A percentile compares a stretch with the other conserved stretches of the same genome.
Conservation (phyloP, 768 basidiomycete genomes). For the Boletus patriciae region DNA sequence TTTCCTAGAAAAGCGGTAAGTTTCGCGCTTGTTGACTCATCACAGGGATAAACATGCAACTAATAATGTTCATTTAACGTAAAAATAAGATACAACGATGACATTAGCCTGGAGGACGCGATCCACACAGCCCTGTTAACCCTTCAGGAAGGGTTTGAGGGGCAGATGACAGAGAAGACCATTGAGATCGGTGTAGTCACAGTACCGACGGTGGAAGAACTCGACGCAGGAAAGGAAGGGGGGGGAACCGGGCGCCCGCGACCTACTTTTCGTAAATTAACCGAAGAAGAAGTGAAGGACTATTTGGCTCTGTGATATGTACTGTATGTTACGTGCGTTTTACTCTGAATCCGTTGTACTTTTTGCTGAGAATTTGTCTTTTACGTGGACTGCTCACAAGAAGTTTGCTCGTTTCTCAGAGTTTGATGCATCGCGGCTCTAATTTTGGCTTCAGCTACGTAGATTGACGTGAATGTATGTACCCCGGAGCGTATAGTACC, state of each 20-base stretch:
- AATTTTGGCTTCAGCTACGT: conserved; percentile 7
- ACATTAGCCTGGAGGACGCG: conserved; percentile 97
- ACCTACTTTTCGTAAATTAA: conserved; percentile 92
- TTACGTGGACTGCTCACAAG: conserved; percentile 8
- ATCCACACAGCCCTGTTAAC: conserved; percentile 98
- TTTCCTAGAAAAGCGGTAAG: conserved; percentile 96
- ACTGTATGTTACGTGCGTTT: conserved; percentile 33
- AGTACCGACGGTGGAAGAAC: conserved; percentile 66
- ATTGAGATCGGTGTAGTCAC: conserved; percentile 98
- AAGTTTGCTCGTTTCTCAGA: conserved; percentile 2
- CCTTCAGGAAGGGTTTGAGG: conserved; percentile 98
- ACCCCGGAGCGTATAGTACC: conserved; percentile 10
- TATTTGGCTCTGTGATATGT: conserved; percentile 78
- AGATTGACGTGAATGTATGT: conserved; percentile 3
- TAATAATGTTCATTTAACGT: conserved; percentile 21
- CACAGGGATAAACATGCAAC: conserved; percentile 17
- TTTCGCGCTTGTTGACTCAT: conserved; percentile 27
- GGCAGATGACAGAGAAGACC: conserved; percentile 99
- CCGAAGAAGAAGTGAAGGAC: conserved; percentile 95
- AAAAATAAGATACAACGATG: conserved; percentile 95
- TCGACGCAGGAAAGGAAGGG: conserved; percentile 65
- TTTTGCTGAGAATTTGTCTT: conserved; percentile 19
- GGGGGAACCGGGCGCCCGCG: conserved; percentile 67
- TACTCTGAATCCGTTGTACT: conserved; percentile 16
- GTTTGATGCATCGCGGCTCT: conserved; percentile 2